Percentiles rank a stretch among this genome's conserved stretches.
Conservation (phyloP, 2,329 filamentous ascomycete genomes). For the Aureobasidium subglaciale region DNA sequence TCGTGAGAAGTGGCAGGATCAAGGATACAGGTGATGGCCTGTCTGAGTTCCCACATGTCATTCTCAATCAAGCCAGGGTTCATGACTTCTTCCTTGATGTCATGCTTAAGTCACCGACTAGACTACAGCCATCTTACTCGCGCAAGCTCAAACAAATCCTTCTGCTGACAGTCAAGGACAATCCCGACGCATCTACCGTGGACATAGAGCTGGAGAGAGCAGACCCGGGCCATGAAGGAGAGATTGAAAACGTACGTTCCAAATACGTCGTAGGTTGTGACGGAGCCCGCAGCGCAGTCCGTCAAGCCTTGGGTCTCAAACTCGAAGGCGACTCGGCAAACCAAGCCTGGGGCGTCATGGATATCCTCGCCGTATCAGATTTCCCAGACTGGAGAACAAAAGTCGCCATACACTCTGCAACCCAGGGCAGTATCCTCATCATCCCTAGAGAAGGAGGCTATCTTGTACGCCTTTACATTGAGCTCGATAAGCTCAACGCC, state of each 20-base stretch:
- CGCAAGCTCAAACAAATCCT: constrained; percentile 51
- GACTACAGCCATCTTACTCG: constrained; percentile 44
- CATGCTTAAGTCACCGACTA: constrained; percentile 12
- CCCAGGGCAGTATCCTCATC: constrained; percentile 64
- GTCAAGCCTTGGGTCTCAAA: constrained; percentile 21
- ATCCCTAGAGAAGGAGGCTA: constrained; percentile 49
- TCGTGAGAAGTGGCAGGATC: constrained; percentile 15
- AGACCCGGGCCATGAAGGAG: constrained; percentile 36
- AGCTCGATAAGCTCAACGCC: constrained; percentile 39
- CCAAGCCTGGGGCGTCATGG: constrained; percentile 26
- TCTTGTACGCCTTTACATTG: constrained; percentile 30
- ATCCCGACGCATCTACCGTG: constrained; percentile 14
- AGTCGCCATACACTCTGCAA: constrained; percentile 63
- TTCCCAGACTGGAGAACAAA: constrained; percentile 67
- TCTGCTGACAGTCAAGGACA: constrained; percentile 40
- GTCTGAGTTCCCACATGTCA: constrained; percentile 59
- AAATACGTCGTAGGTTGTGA: constrained; percentile 25
- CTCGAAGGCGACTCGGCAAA: constrained; percentile 25
- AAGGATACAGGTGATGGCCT: constrained; percentile 10
- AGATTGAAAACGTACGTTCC: constrained; percentile 18
- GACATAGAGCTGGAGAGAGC: constrained; percentile 15
- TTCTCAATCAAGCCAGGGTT: constrained; percentile 63
- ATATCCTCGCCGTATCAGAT: constrained; percentile 24
- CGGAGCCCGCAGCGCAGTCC: constrained; percentile 19
- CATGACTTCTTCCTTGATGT: constrained; percentile 43